These are phyloP conservation scores for Xylariaceae sp. DNA, from an alignment of 2,329 filamentous ascomycete species.

Conservation along the genomic window DNA sequence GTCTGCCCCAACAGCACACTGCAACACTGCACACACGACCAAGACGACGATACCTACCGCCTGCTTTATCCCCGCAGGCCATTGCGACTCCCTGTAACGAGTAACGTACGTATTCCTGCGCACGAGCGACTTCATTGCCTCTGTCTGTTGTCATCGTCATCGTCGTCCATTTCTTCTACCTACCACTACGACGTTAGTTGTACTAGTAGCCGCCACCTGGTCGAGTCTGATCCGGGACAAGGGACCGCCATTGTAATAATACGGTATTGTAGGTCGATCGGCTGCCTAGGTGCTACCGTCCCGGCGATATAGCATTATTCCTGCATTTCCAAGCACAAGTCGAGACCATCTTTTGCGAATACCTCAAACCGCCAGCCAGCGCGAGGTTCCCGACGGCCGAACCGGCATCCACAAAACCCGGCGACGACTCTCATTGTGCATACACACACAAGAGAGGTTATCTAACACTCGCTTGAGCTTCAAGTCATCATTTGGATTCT, in stretches of 20 bases:
- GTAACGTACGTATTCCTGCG: constrained; percentile 27
- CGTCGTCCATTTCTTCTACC: neutral
- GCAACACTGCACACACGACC: constrained; percentile 6
- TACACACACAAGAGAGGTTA: constrained; percentile 29
- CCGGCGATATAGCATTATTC: constrained; percentile 28
- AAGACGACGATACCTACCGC: constrained; percentile 8
- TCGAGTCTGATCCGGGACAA: constrained; percentile 27
- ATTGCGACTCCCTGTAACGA: constrained; percentile 24
- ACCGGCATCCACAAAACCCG: constrained; percentile 35
- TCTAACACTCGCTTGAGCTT: constrained; percentile 27
- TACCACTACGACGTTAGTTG: constrained; percentile 31
- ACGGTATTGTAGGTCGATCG: constrained; percentile 27
- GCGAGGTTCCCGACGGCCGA: constrained; percentile 34
- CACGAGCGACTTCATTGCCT: constrained; percentile 26
- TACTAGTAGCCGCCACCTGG: constrained; percentile 28
- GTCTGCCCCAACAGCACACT: neutral
- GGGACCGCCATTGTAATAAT: constrained; percentile 30
- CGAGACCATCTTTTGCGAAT: constrained; percentile 12
- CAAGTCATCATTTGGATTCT: constrained; percentile 32
- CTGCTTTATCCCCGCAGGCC: constrained; percentile 5
- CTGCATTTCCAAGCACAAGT: constrained; percentile 20
- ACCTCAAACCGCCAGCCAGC: constrained; percentile 17
- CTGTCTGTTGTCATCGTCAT: constrained; percentile 3
- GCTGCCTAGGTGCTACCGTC: constrained; percentile 18
- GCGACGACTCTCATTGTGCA: constrained; percentile 40